Percentiles rank a stretch among this genome's conserved stretches.
phyloP scores from a whole-genome alignment of 768 basidiomycete species.

The Psilocybe tampanensis region DNA sequence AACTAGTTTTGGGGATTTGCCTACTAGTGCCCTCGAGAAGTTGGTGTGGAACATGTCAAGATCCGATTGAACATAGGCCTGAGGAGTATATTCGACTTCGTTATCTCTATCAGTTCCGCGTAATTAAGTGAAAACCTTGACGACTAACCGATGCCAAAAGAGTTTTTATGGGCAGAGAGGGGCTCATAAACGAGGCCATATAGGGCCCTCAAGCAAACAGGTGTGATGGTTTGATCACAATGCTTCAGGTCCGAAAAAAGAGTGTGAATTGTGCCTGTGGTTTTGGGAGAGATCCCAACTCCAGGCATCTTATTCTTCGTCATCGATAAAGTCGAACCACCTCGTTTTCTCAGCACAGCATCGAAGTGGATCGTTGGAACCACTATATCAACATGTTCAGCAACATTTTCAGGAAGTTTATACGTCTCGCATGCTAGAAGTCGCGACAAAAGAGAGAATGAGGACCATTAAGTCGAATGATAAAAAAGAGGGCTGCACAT shows the following conservation, averaged over 20 bases:
- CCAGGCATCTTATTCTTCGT: conserved; percentile 26
- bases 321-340: conserved; percentile 7
- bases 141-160: conserved; percentile 37
- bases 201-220: conserved; percentile 39
- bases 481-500: conserved; percentile 13
- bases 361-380: conserved; percentile 41
- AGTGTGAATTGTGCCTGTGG: conserved; percentile 20
- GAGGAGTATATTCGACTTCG: conserved; percentile 55
- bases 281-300: conserved; percentile 25
- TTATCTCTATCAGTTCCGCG: background rate
- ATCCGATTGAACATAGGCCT: conserved; percentile 46
- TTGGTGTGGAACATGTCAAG: conserved; percentile 44
- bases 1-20: conserved; percentile 32
- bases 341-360: conserved; percentile 29
- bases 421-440: conserved; percentile 35
- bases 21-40: conserved; percentile 34
- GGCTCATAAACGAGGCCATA: conserved; percentile 37
- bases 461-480: background rate
- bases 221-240: conserved; percentile 36
- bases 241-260: conserved; percentile 24
- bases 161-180: conserved; percentile 32
- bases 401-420: conserved; percentile 35
- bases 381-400: conserved; percentile 40
- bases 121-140: background rate
- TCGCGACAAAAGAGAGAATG: background rate